Evolutionary conservation across 1,139 yeast genomes (phyloP), one percentile per base, ranked within the genome.

Genomic region (Zygotorulaspora mrakii): DNA sequence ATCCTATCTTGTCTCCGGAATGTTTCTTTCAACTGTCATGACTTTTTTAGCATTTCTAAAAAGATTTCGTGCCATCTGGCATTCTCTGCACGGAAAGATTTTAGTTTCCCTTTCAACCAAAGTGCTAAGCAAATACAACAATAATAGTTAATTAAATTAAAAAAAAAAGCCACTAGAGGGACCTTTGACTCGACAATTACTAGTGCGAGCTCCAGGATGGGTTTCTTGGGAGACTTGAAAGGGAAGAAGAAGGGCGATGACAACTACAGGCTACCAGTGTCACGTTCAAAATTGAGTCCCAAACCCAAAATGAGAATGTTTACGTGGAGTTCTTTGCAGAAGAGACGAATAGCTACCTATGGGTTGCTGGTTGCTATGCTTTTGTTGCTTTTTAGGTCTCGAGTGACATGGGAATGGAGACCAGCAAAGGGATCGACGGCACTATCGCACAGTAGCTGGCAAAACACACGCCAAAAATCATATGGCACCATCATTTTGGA

Each of bases 401-500:
- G 33, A 5, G 30, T 27, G 9, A 20, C 11, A 8, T 17, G n/a
- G n/a, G n/a, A n/a, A n/a, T 40, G 12, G 11, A 13, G 17, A 17
- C 27, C 12, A 5, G 10, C 6, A 12, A 32, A 8, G 21, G 26
- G 11, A 33, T 31, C 7, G 31, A 31, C 22, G 9, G 6, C 9
- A 9, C 22, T n/a, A 20, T 20, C 22, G 6, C 22, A 20, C 8
- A 20, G 22, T 20, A 9, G 22, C 22, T 20, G 22, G 22, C 22
- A 9, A 20, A 20, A 6, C 8, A 20, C 22, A 6, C 22, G 22
- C 22, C 9, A 6, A 6, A 20, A 20, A 20, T 6, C 8, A 6
- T 20, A 35, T 37, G 35, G 40, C 29, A 47, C 49, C 5, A 35
- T 43, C 17, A 38, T 47, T 2, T 39, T 62, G 22, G 45, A 46